Base-by-base conservation (phyloP, 164 flowering plant species). In the Aristolochia fimbriata region DNA sequence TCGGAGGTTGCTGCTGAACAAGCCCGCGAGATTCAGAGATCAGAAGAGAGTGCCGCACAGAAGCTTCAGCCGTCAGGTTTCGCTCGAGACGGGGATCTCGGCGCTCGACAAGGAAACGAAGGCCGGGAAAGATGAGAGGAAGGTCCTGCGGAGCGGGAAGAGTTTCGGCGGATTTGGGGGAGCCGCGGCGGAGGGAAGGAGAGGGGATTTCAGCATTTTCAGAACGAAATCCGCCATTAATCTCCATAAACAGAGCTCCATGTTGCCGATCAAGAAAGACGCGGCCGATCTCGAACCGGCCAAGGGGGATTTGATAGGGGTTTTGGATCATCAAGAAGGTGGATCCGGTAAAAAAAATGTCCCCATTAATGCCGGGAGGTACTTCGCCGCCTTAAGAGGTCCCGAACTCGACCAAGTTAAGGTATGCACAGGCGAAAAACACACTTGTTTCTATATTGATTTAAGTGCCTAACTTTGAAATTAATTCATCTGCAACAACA, bases 341-440 rank as follows among this genome's bases (percentile, higher is more conserved):
- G n/a, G 30, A 27, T 68, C 82, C 50, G 73, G 63, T 6, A 71
- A 85, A 23, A 48, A n/a, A 65, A 85, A 83, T 63, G 88, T 90
- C 61, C 69, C 91, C 10, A 37, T 37, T 91, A 62, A 62, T 70
- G 97, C 84, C 62, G 97, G 97, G 37, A 83, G 99, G 71, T 90
- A 90, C 80, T 94, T 86, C 68, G 95, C 97, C 59, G 97, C 99
- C 60, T 80, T 90, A 47, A 81, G 77, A 71, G 99, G 97, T 27
- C 87, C 99, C 54, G 97, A 94, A 68, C 78, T 94, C 13, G 99
- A 94, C 55, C 73, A 94, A 90, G 89, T 94, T 73, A 90, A 86
- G 96, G 99, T 90, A 78, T 50, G n/a, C 9, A 22, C n/a, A n/a
- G n/a, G n/a, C n/a, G n/a, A n/a, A n/a, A n/a, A n/a, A n/a, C n/a